phyloP scores from a whole-genome alignment of 2,329 filamentous ascomycete species.

The Pseudogymnoascus sp. region DNA sequence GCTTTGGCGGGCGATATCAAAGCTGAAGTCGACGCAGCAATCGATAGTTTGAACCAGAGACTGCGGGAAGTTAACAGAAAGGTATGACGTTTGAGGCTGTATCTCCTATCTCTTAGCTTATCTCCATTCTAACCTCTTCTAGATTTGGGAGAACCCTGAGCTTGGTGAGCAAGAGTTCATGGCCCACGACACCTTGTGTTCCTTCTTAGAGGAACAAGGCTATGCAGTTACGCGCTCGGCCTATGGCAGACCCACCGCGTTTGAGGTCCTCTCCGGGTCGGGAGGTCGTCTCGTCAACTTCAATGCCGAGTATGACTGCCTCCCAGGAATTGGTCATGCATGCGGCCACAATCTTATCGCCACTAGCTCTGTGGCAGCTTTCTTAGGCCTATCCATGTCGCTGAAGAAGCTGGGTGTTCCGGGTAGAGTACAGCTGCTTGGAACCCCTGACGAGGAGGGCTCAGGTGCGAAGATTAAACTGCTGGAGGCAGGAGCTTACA shows the following conservation, averaged over 20 bases:
- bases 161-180: conserved; percentile 42
- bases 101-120: neutral
- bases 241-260: conserved; percentile 47
- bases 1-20: neutral
- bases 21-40: neutral
- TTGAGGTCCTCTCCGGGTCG: conserved; percentile 41
- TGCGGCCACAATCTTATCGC: conserved; percentile 42
- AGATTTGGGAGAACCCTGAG: conserved; percentile 47
- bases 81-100: neutral
- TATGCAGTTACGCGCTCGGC: conserved; percentile 48
- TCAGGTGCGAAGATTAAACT: conserved; percentile 38
- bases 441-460: conserved; percentile 38
- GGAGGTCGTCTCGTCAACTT: conserved; percentile 39
- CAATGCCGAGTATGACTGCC: conserved; percentile 35
- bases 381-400: conserved; percentile 26
- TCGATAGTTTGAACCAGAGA: conserved; percentile 1
- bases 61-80: neutral
- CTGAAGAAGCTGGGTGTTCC: conserved; percentile 11
- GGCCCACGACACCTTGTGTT: conserved; percentile 44
- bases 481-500: conserved; percentile 39
- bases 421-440: conserved; percentile 24
- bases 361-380: conserved; percentile 32
- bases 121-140: neutral
- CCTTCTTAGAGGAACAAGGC: conserved; percentile 37
- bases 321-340: conserved; percentile 37